Evolutionary conservation across 2,329 filamentous ascomycete species (phyloP), one percentile per base, ranked within the genome.

Genomic region (Stemphylium vesicarium): DNA sequence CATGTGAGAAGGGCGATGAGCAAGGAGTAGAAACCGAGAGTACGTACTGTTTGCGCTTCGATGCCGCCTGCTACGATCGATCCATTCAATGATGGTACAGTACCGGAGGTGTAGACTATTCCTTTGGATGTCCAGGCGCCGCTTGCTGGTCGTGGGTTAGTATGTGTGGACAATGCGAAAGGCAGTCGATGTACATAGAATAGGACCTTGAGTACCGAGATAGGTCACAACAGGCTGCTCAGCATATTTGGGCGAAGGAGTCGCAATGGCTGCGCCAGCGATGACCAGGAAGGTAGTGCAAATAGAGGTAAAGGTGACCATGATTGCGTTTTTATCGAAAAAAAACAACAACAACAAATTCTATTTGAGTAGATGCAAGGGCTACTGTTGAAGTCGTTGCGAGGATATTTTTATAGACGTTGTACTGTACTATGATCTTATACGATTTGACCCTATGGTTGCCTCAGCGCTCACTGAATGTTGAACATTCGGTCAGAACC

Each of bases 71-170:
- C 31, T 22, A 70, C 57, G 4, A 69, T 69, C 29, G 60, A 64
- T 10, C 67, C 67, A 12, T 73, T 72, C 48, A 68, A 57, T 0
- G 62, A 65, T 4, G 66, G 69, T 1, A 71, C 65, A 1, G 68
- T 73, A 22, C 70, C 69, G 2, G 69, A 65, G 11, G 69, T 72
- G 47, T 65, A 71, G 31, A 72, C 68, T 41, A 73, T 65, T 36
- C 68, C 69, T 43, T 72, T 70, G 11, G 63, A 65, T 10, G 68
- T 70, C 62, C 63, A 69, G 18, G 69, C 67, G 2, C 68, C 69
- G 40, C 65, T 62, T 36, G 69, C 67, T 69, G 18, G 2, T 22
- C 4, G 6, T 31, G 11, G 12, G 9, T 59, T 33, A 56, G 36
- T 4, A 53, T 12, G 11, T 20, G 4, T 11, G 16, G 10, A 12